A percentile compares a stretch with the other conserved stretches of the same genome.
Conservation (phyloP, 768 basidiomycete genomes). For the Gloeopeniophorella convolvens region DNA sequence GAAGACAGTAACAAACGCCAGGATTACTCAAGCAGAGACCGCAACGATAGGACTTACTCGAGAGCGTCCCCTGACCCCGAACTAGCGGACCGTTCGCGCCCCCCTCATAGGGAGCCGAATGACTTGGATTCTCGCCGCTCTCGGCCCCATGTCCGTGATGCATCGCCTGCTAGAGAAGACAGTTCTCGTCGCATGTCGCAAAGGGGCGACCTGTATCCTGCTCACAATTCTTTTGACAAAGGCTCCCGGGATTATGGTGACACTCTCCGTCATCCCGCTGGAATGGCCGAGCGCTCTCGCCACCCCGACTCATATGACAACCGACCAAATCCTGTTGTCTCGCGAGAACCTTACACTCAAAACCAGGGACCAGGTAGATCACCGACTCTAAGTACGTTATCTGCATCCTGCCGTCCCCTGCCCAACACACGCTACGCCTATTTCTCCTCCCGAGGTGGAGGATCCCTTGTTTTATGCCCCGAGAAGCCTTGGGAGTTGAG, state of each 20-base stretch:
- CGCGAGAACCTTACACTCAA: constrained; percentile 11
- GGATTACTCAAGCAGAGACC: constrained; percentile 6
- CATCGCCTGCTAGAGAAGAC: constrained; percentile 16
- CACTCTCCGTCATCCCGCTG: constrained; percentile 6
- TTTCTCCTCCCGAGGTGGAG: constrained; percentile 20
- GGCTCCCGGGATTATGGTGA: constrained; percentile 12
- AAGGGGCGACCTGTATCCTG: constrained; percentile 14
- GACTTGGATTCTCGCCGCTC: constrained; percentile 3
- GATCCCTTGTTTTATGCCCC: constrained; percentile 12
- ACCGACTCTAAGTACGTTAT: constrained; percentile 24
- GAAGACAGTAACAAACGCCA: constrained; percentile 9
- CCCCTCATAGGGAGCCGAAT: constrained; percentile 10
- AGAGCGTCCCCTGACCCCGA: constrained; percentile 8
- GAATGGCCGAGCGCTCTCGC: constrained; percentile 9
- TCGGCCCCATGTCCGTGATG: constrained; percentile 12
- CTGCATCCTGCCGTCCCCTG: constrained; percentile 21
- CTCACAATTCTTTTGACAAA: constrained; percentile 16
- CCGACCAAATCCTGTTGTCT: constrained; percentile 5
- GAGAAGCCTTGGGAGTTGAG: constrained; percentile 22
- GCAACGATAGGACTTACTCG: background rate
- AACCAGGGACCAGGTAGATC: constrained; percentile 19
- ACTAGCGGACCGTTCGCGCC: constrained; percentile 7
- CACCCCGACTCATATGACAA: constrained; percentile 5
- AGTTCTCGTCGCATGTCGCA: constrained; percentile 13
- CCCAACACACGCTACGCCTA: constrained; percentile 12